A percentile compares a stretch with the other conserved stretches of the same genome.
Evolutionary conservation across 2,329 filamentous ascomycete genomes (phyloP).

Genomic region (Aspergillus brasiliensis): DNA sequence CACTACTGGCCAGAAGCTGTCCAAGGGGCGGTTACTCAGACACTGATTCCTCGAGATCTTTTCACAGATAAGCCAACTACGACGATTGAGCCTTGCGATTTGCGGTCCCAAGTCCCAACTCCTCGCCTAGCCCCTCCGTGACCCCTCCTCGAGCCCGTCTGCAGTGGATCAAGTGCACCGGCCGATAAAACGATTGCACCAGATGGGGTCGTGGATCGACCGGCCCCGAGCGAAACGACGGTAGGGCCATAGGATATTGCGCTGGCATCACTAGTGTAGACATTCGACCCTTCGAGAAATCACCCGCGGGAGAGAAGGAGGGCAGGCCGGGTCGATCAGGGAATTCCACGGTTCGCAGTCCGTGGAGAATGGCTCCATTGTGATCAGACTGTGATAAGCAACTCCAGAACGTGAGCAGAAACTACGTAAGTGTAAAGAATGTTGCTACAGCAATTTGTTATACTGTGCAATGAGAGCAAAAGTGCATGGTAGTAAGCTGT

Average conservation of each 20-base stretch:
- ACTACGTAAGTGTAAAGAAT: neutral
- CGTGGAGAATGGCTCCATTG: neutral
- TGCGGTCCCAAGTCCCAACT: neutral
- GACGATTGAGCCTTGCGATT: neutral
- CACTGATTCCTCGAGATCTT: neutral
- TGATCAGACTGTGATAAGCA: neutral
- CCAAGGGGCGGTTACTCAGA: neutral
- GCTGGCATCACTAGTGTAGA: neutral
- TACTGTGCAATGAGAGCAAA: neutral
- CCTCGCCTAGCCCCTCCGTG: neutral
- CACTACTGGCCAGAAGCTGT: neutral
- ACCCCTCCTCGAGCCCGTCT: neutral
- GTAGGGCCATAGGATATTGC: neutral
- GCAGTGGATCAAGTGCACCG: neutral
- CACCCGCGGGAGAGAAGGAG: neutral
- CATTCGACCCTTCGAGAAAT: neutral
- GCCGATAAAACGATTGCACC: neutral
- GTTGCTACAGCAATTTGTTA: neutral
- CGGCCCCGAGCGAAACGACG: neutral
- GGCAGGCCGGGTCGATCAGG: neutral
- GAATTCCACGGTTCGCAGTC: slow-evolving; percentile 5
- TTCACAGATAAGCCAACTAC: neutral
- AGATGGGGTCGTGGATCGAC: slow-evolving; percentile 1
- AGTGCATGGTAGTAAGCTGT: neutral
- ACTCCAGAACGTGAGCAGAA: too few species aligned